These are phyloP conservation scores for Pythium graminicola DNA, from an alignment of 352 stramenopile species.

Conservation along the genomic window DNA sequence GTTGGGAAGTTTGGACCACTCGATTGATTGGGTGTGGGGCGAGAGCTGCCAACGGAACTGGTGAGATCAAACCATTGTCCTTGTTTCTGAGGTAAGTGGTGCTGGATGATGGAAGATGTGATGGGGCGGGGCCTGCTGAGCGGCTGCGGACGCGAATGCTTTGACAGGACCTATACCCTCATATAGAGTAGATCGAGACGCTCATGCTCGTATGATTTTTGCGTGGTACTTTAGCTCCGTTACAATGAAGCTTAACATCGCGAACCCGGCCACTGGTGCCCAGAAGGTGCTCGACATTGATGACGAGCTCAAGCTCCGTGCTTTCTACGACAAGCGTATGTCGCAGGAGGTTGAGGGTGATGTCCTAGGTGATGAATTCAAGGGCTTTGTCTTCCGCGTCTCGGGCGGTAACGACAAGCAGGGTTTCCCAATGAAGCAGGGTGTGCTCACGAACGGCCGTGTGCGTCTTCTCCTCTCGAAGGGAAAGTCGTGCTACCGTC, in stretches of 20 bases:
- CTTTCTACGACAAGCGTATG: slow-evolving; percentile 99
- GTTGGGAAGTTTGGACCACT: slow-evolving; percentile 2
- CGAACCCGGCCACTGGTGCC: slow-evolving; percentile 95
- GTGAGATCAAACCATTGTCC: slow-evolving; percentile 21
- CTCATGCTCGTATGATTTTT: slow-evolving; percentile 11
- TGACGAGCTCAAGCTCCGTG: slow-evolving; percentile 99
- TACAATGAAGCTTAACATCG: slow-evolving; percentile 99
- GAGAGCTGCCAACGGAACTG: slow-evolving; percentile 6
- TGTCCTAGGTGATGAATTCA: slow-evolving; percentile 99
- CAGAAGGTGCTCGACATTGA: slow-evolving; percentile 99
- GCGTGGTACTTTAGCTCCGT: slow-evolving; percentile 14
- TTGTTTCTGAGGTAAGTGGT: slow-evolving; percentile 32
- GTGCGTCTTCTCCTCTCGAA: slow-evolving; percentile 98
- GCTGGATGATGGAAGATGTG: not conserved
- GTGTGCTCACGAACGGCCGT: slow-evolving; percentile 98
- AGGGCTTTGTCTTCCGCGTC: slow-evolving; percentile 98
- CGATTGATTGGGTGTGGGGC: slow-evolving; percentile 27
- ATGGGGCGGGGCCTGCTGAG: not conserved
- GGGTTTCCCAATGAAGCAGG: slow-evolving; percentile 99
- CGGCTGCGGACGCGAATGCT: not conserved
- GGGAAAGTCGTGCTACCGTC: slow-evolving; percentile 97
- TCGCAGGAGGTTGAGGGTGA: slow-evolving; percentile 98
- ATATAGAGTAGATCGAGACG: not conserved
- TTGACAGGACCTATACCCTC: not conserved
- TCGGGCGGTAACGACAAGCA: slow-evolving; percentile 99